A percentile compares a stretch with the other conserved stretches of the same genome.
These are phyloP conservation scores for Sugiyamaella qingdaonensis DNA, from an alignment of 805 yeast species.

Conservation along the genomic window DNA sequence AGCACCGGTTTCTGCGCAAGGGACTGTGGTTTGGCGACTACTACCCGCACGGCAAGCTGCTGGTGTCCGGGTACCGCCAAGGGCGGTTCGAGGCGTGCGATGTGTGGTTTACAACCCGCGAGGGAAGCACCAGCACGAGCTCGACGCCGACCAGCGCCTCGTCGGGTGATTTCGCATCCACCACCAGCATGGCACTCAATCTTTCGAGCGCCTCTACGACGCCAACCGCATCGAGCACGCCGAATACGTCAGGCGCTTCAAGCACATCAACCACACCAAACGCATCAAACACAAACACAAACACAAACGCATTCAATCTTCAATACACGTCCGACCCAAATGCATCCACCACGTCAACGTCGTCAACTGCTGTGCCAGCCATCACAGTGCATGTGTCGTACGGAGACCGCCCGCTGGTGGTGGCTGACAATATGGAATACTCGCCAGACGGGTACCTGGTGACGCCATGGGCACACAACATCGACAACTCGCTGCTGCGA, in stretches of 20 bases:
- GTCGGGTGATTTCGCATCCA: too few species aligned
- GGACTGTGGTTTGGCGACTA: conserved; percentile 29
- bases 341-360: too few species aligned
- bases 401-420: background rate
- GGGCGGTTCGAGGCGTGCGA: conserved; percentile 23
- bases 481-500: conserved; percentile 13
- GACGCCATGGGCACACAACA: background rate
- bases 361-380: too few species aligned
- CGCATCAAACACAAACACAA: too few species aligned
- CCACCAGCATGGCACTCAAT: too few species aligned
- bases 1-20: conserved; percentile 25
- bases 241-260: too few species aligned
- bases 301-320: too few species aligned
- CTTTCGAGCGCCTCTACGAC: too few species aligned
- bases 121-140: background rate
- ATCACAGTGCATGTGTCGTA: background rate
- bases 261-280: too few species aligned
- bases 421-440: background rate
- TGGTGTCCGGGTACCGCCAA: conserved; percentile 20
- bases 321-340: too few species aligned
- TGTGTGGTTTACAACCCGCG: conserved; percentile 1
- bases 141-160: background rate
- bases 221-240: too few species aligned
- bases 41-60: conserved; percentile 23
- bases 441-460: background rate